These are phyloP conservation scores for Sisymbrium irio DNA, from an alignment of 345 rosid genomes.

Conservation along the genomic window DNA sequence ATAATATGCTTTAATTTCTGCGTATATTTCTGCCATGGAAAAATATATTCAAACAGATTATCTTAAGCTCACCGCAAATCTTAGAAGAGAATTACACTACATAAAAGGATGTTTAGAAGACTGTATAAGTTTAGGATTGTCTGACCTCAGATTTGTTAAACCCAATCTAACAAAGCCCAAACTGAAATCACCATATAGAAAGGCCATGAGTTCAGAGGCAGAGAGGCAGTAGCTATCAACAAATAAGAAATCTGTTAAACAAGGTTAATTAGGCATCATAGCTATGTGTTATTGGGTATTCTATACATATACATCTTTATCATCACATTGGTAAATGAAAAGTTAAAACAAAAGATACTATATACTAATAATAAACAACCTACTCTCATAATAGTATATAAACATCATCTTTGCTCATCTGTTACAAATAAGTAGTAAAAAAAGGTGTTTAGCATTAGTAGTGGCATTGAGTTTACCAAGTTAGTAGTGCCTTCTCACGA, in stretches of 20 bases:
- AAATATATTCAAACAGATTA: background rate
- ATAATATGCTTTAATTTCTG: background rate
- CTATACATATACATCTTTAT: background rate
- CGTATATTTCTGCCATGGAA: slow-evolving; percentile 12
- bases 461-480: slow-evolving; percentile 20
- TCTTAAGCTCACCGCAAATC: slow-evolving; percentile 14
- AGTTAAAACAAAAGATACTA: background rate
- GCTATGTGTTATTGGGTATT: background rate
- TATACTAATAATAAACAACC: slow-evolving; percentile 9
- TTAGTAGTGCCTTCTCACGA: slow-evolving; percentile 18
- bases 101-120: background rate
- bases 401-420: slow-evolving; percentile 1
- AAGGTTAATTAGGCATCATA: slow-evolving; percentile 12
- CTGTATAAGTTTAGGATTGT: background rate
- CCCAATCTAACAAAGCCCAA: slow-evolving; percentile 25
- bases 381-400: slow-evolving; percentile 9
- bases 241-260: slow-evolving; percentile 1
- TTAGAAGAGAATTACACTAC: background rate
- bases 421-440: background rate
- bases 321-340: background rate
- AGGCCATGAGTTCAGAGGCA: slow-evolving; percentile 26
- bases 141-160: slow-evolving; percentile 7
- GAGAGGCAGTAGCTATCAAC: slow-evolving; percentile 5
- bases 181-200: slow-evolving; percentile 12
- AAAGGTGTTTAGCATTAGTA: background rate